These are phyloP conservation scores for Sideroxylon spinosum DNA, from an alignment of 179 eudicot genomes.

Conservation along the genomic window DNA sequence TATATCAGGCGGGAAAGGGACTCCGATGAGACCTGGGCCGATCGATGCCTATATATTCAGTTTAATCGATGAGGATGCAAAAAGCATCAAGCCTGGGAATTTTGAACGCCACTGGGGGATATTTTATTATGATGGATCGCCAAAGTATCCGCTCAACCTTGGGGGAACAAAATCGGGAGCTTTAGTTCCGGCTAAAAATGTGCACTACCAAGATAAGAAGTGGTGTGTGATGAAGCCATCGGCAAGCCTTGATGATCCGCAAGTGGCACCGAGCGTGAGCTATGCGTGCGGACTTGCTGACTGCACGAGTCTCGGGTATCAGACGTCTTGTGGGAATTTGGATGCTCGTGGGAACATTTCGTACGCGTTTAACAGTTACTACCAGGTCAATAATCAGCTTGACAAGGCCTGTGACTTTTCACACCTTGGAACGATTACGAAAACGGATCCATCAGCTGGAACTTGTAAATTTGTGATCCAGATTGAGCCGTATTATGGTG, in stretches of 20 bases:
- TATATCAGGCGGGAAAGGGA: slow-evolving; percentile 57
- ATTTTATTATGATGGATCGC: slow-evolving; percentile 53
- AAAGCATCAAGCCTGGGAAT: slow-evolving; percentile 75
- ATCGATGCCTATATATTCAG: slow-evolving; percentile 74
- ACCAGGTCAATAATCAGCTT: slow-evolving; percentile 68
- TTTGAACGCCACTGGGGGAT: slow-evolving; percentile 93
- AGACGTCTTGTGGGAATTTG: slow-evolving; percentile 60
- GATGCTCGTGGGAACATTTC: slow-evolving; percentile 67
- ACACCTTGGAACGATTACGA: slow-evolving; percentile 49
- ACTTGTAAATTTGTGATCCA: slow-evolving; percentile 56
- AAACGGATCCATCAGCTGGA: slow-evolving; percentile 52
- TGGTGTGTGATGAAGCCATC: slow-evolving; percentile 80
- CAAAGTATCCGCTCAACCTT: slow-evolving; percentile 61
- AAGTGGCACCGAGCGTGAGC: slow-evolving; percentile 63
- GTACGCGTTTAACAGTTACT: slow-evolving; percentile 77
- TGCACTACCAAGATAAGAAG: slow-evolving; percentile 46
- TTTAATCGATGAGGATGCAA: slow-evolving; percentile 72
- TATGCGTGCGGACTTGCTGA: slow-evolving; percentile 77
- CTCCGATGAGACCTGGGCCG: slow-evolving; percentile 74
- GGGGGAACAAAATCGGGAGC: slow-evolving; percentile 43
- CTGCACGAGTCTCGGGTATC: slow-evolving; percentile 81
- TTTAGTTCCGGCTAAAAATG: slow-evolving; percentile 49
- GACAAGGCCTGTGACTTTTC: slow-evolving; percentile 72
- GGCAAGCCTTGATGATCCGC: slow-evolving; percentile 48
- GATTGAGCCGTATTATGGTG: slow-evolving; percentile 56